These are phyloP conservation scores for Verticillium nubilum DNA, from an alignment of 2,329 filamentous ascomycete genomes.

Conservation along the genomic window DNA sequence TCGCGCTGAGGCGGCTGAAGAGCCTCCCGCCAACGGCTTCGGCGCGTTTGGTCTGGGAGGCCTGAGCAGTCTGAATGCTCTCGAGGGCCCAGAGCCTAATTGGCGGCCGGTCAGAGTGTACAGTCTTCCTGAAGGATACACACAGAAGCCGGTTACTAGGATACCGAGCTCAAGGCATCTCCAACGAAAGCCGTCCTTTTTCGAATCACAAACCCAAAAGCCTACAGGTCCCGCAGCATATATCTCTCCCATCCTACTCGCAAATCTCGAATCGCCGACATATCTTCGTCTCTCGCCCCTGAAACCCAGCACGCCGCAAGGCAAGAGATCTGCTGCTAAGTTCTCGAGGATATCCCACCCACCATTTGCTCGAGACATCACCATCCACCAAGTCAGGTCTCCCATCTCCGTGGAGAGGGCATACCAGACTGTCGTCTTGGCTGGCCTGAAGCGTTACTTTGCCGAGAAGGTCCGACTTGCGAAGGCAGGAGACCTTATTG, in stretches of 20 bases:
- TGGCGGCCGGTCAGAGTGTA: constrained; percentile 89
- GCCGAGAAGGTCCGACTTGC: constrained; percentile 76
- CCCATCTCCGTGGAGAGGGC: constrained; percentile 81
- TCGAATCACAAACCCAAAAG: constrained; percentile 62
- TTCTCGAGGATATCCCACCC: constrained; percentile 50
- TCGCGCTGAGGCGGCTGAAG: constrained; percentile 69
- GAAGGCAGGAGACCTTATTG: constrained; percentile 81
- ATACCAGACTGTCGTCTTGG: constrained; percentile 79
- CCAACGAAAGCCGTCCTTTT: constrained; percentile 53
- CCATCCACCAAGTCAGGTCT: constrained; percentile 80
- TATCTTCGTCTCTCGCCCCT: constrained; percentile 76
- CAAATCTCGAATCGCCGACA: constrained; percentile 74
- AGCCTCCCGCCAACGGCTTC: constrained; percentile 63
- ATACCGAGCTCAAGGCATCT: constrained; percentile 51
- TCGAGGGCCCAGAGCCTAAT: constrained; percentile 53
- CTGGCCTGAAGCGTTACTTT: constrained; percentile 84
- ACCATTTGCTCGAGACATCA: constrained; percentile 68
- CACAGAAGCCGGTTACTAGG: constrained; percentile 53
- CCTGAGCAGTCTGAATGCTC: constrained; percentile 32
- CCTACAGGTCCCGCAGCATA: constrained; percentile 59
- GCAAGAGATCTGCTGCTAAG: constrained; percentile 48
- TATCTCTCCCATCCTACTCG: constrained; percentile 78
- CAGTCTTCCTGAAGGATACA: constrained; percentile 74
- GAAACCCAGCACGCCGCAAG: constrained; percentile 43
- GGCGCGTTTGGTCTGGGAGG: constrained; percentile 50